Conservation (phyloP, 331 rosid genomes). For the Quercus phellos region DNA sequence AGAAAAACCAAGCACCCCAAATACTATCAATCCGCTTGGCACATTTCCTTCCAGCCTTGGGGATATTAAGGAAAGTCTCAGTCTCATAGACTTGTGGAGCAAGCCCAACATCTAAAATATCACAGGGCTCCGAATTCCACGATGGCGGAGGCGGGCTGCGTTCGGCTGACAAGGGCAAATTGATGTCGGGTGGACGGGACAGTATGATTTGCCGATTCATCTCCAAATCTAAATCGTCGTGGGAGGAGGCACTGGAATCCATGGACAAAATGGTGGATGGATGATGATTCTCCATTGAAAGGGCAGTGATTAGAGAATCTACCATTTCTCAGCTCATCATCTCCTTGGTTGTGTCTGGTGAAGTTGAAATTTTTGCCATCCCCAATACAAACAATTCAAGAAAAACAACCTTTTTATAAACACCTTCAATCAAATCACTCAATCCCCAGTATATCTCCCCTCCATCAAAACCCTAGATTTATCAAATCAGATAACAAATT, state of each 20-base stretch:
- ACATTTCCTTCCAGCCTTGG: constrained; percentile 82
- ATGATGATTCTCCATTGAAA: constrained; percentile 93
- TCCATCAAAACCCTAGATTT: constrained; percentile 95
- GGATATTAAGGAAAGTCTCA: constrained; percentile 57
- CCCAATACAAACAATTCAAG: constrained; percentile 57
- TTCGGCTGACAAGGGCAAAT: constrained; percentile 80
- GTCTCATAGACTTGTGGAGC: constrained; percentile 79
- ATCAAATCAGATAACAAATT: constrained; percentile 48
- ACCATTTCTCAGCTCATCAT: constrained; percentile 66
- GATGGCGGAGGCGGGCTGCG: constrained; percentile 82
- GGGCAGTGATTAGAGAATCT: constrained; percentile 59
- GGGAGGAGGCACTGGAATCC: constrained; percentile 98
- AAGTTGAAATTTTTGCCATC: constrained; percentile 53
- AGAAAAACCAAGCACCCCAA: constrained; percentile 99
- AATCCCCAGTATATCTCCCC: constrained; percentile 99
- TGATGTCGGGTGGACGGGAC: constrained; percentile 78
- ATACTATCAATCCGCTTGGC: constrained; percentile 80
- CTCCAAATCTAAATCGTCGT: constrained; percentile 90
- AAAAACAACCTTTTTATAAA: constrained; percentile 49
- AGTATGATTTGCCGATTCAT: constrained; percentile 77
- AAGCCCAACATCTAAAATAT: constrained; percentile 82
- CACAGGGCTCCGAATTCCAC: constrained; percentile 76
- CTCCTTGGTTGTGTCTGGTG: constrained; percentile 50
- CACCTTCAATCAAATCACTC: constrained; percentile 73
- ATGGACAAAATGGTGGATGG: constrained; percentile 89